Evolutionary conservation across 257 asterid genomes (phyloP), one percentile per base, ranked within the genome.

Genomic region (Nicotiana benthamiana): DNA sequence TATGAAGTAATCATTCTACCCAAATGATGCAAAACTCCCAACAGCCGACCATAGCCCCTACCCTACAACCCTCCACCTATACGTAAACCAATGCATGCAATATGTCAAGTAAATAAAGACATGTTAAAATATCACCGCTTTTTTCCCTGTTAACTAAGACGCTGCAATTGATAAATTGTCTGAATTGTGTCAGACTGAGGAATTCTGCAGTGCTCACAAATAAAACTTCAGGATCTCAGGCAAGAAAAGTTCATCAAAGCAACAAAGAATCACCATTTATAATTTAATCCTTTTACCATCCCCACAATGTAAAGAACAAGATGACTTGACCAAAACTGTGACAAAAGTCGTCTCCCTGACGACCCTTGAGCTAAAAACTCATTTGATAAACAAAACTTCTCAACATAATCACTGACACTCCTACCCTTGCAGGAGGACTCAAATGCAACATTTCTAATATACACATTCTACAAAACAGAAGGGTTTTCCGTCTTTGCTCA

Each of bases 281-380:
- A 68, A 80, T 59, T 43, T 74, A 72, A 24, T 81, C 26, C 63
- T 61, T 76, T 72, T 52, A 62, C 70, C 60, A 46, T 64, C 81
- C n/a, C 84, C 81, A n/a, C 11, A 22, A 80, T 68, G 60, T 66
- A 82, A 82, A 63, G 12, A 82, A 43, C 46, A 68, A 59, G n/a
- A 72, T 46, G 61, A 30, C 74, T 54, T 3, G 65, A 79, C 48
- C 85, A 77, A 82, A 82, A 82, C 85, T 82, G 82, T 16, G 48
- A 81, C 86, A 67, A 77, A 81, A 75, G 79, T 64, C 15, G 64
- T 83, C 86, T 72, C 79, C 80, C 43, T 26, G 85, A 67, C 85
- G 67, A 62, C 79, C 82, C 85, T 51, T 79, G 43, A 79, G 61
- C 82, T 66, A 34, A 75, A 46, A 53, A 76, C 63, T 17, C 78